These are phyloP conservation scores for Salix dunnii DNA, from an alignment of 345 rosid genomes.

Conservation along the genomic window DNA sequence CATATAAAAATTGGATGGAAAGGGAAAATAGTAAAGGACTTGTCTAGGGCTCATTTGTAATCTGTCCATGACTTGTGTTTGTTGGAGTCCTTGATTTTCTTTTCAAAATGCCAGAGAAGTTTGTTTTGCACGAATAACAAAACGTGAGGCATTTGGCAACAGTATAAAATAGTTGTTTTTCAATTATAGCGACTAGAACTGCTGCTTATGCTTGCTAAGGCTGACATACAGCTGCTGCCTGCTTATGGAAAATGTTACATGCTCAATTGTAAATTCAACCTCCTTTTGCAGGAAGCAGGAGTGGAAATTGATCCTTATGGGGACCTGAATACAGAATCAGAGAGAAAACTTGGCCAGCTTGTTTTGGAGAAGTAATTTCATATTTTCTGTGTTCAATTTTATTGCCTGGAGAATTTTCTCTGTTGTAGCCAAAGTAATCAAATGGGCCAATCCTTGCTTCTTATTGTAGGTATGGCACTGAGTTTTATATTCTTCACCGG, in stretches of 20 bases:
- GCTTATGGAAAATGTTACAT: neutral
- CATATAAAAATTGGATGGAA: neutral
- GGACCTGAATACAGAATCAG: slow-evolving; percentile 81
- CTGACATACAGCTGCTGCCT: neutral
- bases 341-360: slow-evolving; percentile 86
- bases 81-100: neutral
- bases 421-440: neutral
- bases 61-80: neutral
- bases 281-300: slow-evolving; percentile 65
- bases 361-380: slow-evolving; percentile 67
- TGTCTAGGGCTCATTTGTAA: too few species aligned
- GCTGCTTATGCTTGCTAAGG: neutral
- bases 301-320: slow-evolving; percentile 83
- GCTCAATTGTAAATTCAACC: neutral
- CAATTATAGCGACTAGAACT: neutral
- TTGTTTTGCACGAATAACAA: neutral
- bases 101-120: neutral
- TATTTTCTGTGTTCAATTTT: neutral
- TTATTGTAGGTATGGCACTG: slow-evolving; percentile 65
- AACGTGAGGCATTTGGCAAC: neutral
- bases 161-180: neutral
- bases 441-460: slow-evolving; percentile 2
- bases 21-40: neutral
- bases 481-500: slow-evolving; percentile 78
- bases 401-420: neutral